Evolutionary conservation across 164 flowering plant species (phyloP), one percentile per base, ranked within the genome.

Genomic region (Stephania japonica): DNA sequence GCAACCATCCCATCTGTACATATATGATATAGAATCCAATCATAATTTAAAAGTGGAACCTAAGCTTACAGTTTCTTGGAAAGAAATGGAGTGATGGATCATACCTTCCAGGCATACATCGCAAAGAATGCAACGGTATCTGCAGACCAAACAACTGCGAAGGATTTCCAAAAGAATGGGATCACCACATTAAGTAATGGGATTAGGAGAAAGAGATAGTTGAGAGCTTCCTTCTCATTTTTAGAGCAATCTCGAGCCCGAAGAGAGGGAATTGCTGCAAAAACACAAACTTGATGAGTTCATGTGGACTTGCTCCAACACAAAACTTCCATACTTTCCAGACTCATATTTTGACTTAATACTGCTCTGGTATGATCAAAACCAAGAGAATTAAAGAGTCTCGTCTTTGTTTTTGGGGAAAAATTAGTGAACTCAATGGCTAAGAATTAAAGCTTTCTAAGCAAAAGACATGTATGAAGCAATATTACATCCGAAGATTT

Each of bases 41-140:
- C 2, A 68, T 72, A 24, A 14, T 47, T 8, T 6, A 18, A 10
- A 27, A 16, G 23, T 13, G 42, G 25, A 70, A 70, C 21, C 38
- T 14, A 14, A 44, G 63, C 24, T 25, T 41, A 42, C 41, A 43
- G 9, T 59, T 13, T 42, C 5, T 42, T 13, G 63, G 43, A 38
- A 64, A 72, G 32, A 66, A 72, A 38, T 0, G 38, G n/a, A 72
- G 25, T 44, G 7, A 44, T 3, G 50, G 50, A 44, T 13, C 50
- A 21, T 86, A 94, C 99, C 97, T 94, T 94, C 99, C 99, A 94
- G 12, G 96, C 93, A 82, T 91, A 94, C 98, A 92, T 92, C 62
- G 81, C 87, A 75, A 94, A 84, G 83, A 94, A 94, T 69, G 92
- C 99, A 67, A 89, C 56, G 9, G 87, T 87, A 78, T 92, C 98